Evolutionary conservation across 108 stramenopile genomes (phyloP).

Genomic region (Pseudonitzschia pungens): DNA sequence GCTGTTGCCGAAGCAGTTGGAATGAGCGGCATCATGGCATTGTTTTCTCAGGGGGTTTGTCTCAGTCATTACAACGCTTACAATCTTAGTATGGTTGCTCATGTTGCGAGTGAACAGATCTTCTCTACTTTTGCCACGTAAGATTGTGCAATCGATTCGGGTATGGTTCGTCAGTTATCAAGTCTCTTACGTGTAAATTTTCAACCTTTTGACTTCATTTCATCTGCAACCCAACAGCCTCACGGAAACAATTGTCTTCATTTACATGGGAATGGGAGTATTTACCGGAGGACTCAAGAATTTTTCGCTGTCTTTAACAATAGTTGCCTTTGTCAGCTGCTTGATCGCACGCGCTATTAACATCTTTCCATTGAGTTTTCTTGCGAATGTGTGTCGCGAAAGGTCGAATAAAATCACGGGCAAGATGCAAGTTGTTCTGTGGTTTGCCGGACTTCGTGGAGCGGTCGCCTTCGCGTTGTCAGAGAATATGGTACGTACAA

Average conservation of each 20-base stretch:
- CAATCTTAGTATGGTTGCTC: conserved; percentile 84
- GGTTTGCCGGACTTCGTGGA: conserved; percentile 95
- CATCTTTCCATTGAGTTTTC: conserved; percentile 86
- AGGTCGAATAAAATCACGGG: conserved; percentile 28
- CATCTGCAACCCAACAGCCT: conserved; percentile 23
- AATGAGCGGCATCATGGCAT: conserved; percentile 93
- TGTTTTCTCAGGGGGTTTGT: conserved; percentile 94
- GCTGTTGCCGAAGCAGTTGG: conserved; percentile 87
- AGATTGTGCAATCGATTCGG: background rate
- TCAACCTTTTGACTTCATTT: background rate
- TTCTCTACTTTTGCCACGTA: conserved; percentile 88
- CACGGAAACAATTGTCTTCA: conserved; percentile 92
- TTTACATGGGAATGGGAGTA: conserved; percentile 97
- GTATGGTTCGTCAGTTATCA: background rate
- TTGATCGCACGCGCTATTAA: conserved; percentile 82
- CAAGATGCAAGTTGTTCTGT: conserved; percentile 90
- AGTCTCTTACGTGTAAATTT: background rate
- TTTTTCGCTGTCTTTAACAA: conserved; percentile 74
- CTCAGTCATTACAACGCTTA: conserved; percentile 94
- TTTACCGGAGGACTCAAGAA: conserved; percentile 80
- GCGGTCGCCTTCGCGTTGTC: conserved; percentile 95
- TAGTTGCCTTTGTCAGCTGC: conserved; percentile 84
- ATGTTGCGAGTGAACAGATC: conserved; percentile 89
- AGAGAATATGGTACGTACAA: conserved; percentile 72
- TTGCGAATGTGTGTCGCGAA: conserved; percentile 83